Conservation (phyloP, 2,329 filamentous ascomycete species). For the Daldinia eschscholtzii region DNA sequence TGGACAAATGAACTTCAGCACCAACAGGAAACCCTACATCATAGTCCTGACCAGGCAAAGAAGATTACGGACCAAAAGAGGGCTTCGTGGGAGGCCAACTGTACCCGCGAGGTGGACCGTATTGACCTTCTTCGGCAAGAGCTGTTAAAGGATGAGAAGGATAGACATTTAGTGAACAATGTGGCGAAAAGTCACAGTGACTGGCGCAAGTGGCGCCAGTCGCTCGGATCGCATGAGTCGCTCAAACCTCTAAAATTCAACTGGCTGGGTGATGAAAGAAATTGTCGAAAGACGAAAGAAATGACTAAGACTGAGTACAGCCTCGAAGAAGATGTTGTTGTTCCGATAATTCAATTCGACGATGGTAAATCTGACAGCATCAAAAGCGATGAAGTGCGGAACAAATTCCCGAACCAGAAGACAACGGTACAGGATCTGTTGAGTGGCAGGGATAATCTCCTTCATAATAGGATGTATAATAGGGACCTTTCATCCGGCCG, state of each 20-base stretch:
- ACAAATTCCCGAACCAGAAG: conserved; percentile 48
- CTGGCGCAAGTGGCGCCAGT: conserved; percentile 36
- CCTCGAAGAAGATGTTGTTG: conserved; percentile 42
- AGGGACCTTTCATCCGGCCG: neutral
- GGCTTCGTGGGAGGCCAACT: conserved; percentile 33
- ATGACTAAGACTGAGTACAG: conserved; percentile 22
- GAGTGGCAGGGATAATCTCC: conserved; percentile 4
- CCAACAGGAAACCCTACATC: neutral
- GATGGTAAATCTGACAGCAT: neutral
- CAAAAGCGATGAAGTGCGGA: conserved; percentile 20
- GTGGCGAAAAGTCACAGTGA: conserved; percentile 7
- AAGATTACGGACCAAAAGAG: conserved; percentile 24
- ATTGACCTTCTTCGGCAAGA: conserved; percentile 42
- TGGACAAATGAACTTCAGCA: conserved; percentile 33
- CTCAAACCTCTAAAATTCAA: too few species aligned
- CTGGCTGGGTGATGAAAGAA: too few species aligned
- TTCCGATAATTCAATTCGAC: conserved; percentile 44
- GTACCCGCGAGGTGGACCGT: conserved; percentile 39
- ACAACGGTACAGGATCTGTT: conserved; percentile 35
- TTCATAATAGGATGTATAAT: neutral
- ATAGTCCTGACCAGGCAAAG: neutral
- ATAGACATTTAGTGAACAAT: conserved; percentile 35
- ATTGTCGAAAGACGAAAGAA: too few species aligned
- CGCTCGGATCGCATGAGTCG: too few species aligned
- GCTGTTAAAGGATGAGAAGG: conserved; percentile 27